Evolutionary conservation across 2,329 filamentous ascomycete genomes (phyloP).

Genomic region (Xylariaceae sp.): DNA sequence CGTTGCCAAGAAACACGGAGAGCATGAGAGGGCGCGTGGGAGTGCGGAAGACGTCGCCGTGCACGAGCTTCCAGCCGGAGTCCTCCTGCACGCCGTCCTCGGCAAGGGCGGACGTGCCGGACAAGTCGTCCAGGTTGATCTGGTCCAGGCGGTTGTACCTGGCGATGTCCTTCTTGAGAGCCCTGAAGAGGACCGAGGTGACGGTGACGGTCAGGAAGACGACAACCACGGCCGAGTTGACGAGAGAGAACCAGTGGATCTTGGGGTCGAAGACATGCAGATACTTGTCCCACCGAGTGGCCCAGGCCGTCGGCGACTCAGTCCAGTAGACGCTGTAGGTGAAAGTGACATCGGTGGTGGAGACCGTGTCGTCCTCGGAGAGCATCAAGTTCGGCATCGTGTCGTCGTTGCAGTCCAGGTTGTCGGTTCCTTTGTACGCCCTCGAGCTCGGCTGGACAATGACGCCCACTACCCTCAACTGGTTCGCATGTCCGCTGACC

Average conservation of each 20-base stretch:
- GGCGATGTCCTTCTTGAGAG: conserved; percentile 89
- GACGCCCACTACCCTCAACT: conserved; percentile 86
- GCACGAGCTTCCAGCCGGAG: conserved; percentile 96
- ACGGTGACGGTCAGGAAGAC: conserved; percentile 87
- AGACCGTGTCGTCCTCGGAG: conserved; percentile 45
- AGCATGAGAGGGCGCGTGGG: conserved; percentile 77
- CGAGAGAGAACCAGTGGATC: conserved; percentile 98
- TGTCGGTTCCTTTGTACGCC: conserved; percentile 40
- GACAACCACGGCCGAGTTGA: conserved; percentile 93
- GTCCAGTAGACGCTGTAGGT: conserved; percentile 92
- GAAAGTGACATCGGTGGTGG: conserved; percentile 62
- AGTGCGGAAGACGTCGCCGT: conserved; percentile 92
- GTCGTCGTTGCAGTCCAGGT: conserved; percentile 55
- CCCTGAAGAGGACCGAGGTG: conserved; percentile 81
- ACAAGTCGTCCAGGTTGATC: conserved; percentile 83
- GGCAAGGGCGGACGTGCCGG: conserved; percentile 65
- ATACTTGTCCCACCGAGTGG: conserved; percentile 98
- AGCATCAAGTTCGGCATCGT: conserved; percentile 53
- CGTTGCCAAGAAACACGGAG: conserved; percentile 84
- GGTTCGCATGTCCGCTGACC: conserved; percentile 55
- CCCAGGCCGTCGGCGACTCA: conserved; percentile 79
- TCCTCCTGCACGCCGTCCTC: conserved; percentile 96
- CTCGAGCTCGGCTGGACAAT: conserved; percentile 75
- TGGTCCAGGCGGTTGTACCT: conserved; percentile 92
- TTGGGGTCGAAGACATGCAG: conserved; percentile 94